phyloP scores from a whole-genome alignment of 2,329 filamentous ascomycete genomes.

The Cladorrhinum sp. region DNA sequence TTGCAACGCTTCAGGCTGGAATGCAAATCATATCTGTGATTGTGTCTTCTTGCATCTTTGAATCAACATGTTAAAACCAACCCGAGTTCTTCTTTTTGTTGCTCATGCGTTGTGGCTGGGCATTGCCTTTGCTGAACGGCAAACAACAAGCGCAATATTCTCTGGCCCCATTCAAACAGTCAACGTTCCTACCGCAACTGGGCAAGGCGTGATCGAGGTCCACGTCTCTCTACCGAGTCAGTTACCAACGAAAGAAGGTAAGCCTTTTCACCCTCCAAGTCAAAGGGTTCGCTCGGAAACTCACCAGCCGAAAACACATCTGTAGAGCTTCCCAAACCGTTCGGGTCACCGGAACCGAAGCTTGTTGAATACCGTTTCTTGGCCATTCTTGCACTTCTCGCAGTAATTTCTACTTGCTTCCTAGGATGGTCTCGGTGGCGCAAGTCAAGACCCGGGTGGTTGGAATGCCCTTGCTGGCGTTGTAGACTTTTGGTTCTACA shows the following conservation, averaged over 20 bases:
- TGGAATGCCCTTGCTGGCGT: neutral
- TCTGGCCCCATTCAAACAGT: neutral
- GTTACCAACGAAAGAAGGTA: neutral
- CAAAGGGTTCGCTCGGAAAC: too few species aligned
- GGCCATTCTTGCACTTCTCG: neutral
- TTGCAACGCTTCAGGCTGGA: too few species aligned
- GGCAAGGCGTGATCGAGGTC: neutral
- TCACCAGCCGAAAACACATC: too few species aligned
- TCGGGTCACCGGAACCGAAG: neutral
- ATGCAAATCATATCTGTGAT: too few species aligned
- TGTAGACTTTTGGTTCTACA: neutral
- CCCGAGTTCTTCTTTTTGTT: neutral
- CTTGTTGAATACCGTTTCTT: neutral
- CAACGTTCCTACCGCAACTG: neutral
- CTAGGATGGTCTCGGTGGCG: neutral
- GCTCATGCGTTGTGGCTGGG: neutral
- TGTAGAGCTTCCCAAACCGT: neutral
- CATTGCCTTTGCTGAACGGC: neutral
- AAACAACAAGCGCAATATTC: neutral
- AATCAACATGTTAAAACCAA: neutral
- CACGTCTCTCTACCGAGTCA: neutral
- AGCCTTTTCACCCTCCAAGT: too few species aligned
- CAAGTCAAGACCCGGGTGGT: neutral
- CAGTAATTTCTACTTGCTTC: neutral
- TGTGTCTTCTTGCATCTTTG: neutral